Base-by-base conservation (phyloP, 371 early-diverging fungal genomes). In the Paramicrosporidium saccamoebae region DNA sequence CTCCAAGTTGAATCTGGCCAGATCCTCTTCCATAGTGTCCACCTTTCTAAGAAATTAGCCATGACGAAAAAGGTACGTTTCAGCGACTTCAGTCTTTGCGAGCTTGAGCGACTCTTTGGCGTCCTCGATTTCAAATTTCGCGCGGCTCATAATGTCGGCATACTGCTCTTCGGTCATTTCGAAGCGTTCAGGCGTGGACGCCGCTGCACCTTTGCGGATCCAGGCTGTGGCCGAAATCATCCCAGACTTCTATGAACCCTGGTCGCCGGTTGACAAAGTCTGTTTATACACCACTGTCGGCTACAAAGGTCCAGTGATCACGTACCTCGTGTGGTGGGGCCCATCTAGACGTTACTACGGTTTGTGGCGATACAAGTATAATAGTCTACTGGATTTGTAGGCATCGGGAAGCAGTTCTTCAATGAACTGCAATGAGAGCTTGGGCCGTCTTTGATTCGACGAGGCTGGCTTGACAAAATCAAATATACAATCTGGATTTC, bases 401-500 rank as follows among this genome's bases (percentile, higher is more conserved):
- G 6, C 26, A 11, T 5, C 13, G 6, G 16, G 8, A 17, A 9
- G 12, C 6, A 10, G 20, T 10, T n/a, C 7, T 7, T 4, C n/a
- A n/a, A n/a, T n/a, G n/a, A n/a, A n/a, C n/a, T n/a, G n/a, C n/a
- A n/a, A n/a, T n/a, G n/a, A n/a, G n/a, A n/a, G n/a, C n/a, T n/a
- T n/a, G n/a, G n/a, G n/a, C n/a, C n/a, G n/a, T n/a, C n/a, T n/a
- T n/a, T n/a, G n/a, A n/a, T n/a, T n/a, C n/a, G n/a, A n/a, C n/a
- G n/a, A n/a, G n/a, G n/a, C n/a, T 10, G 81, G 81, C 35, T 68
- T 69, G 20, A 72, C 40, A 48, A 63, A 77, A 32, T 84, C 84
- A 50, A 84, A 77, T 23, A 75, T 55, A 34, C 71, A 73, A 37
- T 84, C 84, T 6, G 84, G 66, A 35, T 62, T 75, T 19, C 81